These are phyloP conservation scores for Podaxis pistillaris DNA, from an alignment of 768 basidiomycete genomes.

Conservation along the genomic window DNA sequence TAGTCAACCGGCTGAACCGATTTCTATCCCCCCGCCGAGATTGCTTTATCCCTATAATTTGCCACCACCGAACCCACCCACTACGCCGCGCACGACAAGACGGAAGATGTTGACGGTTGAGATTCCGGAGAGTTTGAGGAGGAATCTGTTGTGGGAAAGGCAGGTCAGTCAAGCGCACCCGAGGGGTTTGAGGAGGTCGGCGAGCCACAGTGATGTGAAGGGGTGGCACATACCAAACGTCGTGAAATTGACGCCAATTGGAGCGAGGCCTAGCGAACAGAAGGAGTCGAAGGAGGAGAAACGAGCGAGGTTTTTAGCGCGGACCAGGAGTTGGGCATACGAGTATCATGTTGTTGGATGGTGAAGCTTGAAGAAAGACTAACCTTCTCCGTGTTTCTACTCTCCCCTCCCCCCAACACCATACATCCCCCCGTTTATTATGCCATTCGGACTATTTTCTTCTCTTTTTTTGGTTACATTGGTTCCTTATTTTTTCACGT, in stretches of 20 bases:
- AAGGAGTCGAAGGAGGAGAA: constrained; percentile 38
- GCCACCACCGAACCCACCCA: constrained; percentile 60
- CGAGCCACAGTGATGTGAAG: constrained; percentile 29
- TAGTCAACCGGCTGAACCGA: constrained; percentile 25
- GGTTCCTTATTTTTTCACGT: neutral
- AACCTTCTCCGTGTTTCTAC: neutral
- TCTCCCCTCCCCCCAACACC: constrained; percentile 9
- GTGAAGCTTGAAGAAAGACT: constrained; percentile 29
- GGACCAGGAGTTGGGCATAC: constrained; percentile 68
- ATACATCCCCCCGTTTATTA: neutral
- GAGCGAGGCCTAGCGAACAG: constrained; percentile 20
- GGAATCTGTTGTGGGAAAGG: constrained; percentile 80
- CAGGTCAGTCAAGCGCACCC: constrained; percentile 58
- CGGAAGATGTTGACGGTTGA: constrained; percentile 83
- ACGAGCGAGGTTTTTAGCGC: constrained; percentile 45
- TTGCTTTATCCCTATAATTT: constrained; percentile 71
- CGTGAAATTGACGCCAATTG: constrained; percentile 40
- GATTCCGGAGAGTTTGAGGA: constrained; percentile 78
- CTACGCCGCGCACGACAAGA: constrained; percentile 84
- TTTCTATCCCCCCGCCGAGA: constrained; percentile 46
- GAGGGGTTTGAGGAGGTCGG: constrained; percentile 31
- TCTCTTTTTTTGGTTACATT: constrained; percentile 12
- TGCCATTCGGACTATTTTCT: constrained; percentile 8
- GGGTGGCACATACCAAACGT: constrained; percentile 36
- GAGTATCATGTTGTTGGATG: constrained; percentile 68